Conservation (phyloP, 1,284 basidiomycete species). For the Vanrija sp. region DNA sequence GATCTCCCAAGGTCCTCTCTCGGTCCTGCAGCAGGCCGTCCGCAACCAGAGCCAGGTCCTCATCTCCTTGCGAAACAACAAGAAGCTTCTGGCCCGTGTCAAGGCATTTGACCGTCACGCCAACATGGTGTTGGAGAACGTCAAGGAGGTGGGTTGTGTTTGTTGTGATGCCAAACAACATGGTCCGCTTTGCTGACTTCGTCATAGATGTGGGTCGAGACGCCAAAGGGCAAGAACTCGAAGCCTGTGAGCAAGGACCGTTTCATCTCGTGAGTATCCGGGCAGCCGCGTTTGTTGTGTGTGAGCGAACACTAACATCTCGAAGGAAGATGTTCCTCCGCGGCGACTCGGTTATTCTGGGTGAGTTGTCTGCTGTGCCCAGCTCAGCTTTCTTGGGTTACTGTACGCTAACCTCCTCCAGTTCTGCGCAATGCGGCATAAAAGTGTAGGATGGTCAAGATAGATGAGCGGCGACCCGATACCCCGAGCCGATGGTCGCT, state of each 20-base stretch:
- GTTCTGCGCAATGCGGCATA: constrained; percentile 83
- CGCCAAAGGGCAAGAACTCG: constrained; percentile 96
- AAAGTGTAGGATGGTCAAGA: constrained; percentile 3
- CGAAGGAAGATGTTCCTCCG: constrained; percentile 54
- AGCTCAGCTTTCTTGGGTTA: neutral
- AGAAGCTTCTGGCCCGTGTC: constrained; percentile 93
- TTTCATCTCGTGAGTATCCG: constrained; percentile 95
- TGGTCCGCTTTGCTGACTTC: neutral
- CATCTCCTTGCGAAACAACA: constrained; percentile 96
- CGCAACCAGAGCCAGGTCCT: constrained; percentile 97
- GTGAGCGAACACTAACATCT: constrained; percentile 7
- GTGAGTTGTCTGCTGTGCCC: constrained; percentile 59
- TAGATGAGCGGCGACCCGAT: constrained; percentile 7
- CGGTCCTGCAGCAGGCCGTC: constrained; percentile 96
- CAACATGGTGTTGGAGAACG: constrained; percentile 98
- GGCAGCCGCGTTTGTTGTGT: neutral
- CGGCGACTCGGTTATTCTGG: constrained; percentile 91
- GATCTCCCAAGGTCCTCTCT: constrained; percentile 93
- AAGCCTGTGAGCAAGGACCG: constrained; percentile 98
- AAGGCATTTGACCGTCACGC: constrained; percentile 99
- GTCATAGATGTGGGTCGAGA: constrained; percentile 93
- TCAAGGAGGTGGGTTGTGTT: constrained; percentile 69
- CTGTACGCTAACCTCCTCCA: constrained; percentile 37
- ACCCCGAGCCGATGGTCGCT: constrained; percentile 10
- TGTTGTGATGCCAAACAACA: neutral